Percentiles rank a stretch among this genome's conserved stretches.
Evolutionary conservation across 208 protist species (phyloP).

Genomic region (Leishmania aethiopica): DNA sequence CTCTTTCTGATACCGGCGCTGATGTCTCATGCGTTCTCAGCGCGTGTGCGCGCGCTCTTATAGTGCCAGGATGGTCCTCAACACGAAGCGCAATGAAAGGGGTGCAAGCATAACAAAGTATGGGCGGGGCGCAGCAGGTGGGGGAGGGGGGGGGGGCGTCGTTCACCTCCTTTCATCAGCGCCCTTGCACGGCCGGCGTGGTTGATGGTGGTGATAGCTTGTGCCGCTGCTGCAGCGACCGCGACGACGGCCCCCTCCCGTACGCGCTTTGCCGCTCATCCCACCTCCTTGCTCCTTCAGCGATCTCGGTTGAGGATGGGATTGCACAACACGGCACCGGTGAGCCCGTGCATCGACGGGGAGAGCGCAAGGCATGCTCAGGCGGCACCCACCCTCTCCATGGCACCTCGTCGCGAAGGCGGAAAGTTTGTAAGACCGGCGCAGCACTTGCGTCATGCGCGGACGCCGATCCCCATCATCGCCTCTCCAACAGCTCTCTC

Average conservation of each 20-base stretch:
- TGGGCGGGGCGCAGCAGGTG: background rate
- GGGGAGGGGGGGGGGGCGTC: background rate
- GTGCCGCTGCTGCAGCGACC: background rate
- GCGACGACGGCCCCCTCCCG: background rate
- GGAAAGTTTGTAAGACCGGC: background rate
- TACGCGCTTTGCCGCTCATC: too few relatives aligned
- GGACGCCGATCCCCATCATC: background rate
- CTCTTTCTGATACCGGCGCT: background rate
- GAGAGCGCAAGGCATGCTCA: background rate
- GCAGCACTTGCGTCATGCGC: background rate
- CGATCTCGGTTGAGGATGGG: background rate
- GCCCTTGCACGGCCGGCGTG: background rate
- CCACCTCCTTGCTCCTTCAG: background rate
- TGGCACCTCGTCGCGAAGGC: background rate
- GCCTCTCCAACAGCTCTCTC: background rate
- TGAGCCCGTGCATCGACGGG: background rate
- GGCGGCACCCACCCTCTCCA: background rate
- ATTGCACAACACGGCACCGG: background rate
- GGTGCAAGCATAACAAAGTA: background rate
- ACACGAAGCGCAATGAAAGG: background rate
- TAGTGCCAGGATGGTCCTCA: background rate
- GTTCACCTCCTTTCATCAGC: background rate
- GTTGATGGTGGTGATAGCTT: background rate
- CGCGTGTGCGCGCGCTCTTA: background rate
- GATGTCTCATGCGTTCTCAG: background rate